These are phyloP conservation scores for Sphagnum magellanicum DNA, from an alignment of 228 moss, liverwort and hornwort genomes.

Conservation along the genomic window DNA sequence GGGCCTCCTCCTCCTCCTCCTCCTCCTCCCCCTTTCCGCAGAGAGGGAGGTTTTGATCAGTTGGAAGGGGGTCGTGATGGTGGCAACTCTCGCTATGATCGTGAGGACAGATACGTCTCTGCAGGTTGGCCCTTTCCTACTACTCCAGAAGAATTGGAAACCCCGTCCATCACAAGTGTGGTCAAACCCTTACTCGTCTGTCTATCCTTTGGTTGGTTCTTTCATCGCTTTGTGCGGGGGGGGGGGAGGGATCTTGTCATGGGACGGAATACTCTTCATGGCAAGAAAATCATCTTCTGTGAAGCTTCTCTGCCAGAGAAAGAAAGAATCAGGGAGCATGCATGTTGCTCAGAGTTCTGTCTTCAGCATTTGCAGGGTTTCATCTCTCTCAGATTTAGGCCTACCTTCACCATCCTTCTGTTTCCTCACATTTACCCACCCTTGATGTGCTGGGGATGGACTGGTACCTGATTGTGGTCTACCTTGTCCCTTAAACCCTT, in stretches of 20 bases:
- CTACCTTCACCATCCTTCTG: too few relatives aligned
- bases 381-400: neutral
- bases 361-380: conserved; percentile 25
- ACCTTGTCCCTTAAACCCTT: too few relatives aligned
- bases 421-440: conserved; percentile 18
- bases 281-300: neutral
- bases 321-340: too few relatives aligned
- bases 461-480: too few relatives aligned
- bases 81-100: conserved; percentile 68
- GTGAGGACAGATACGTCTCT: conserved; percentile 97
- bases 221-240: too few relatives aligned
- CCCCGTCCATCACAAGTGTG: conserved; percentile 3
- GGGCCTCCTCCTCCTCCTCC: conserved; percentile 69
- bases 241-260: neutral
- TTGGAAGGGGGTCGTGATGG: conserved; percentile 72
- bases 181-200: too few relatives aligned
- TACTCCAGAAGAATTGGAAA: conserved; percentile 49
- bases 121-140: conserved; percentile 93
- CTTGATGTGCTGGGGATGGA: neutral
- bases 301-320: neutral
- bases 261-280: neutral
- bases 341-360: conserved; percentile 29
- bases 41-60: conserved; percentile 50
- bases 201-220: too few relatives aligned
- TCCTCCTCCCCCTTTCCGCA: conserved; percentile 61